A percentile compares a stretch with the other conserved stretches of the same genome.
phyloP scores from a whole-genome alignment of 768 basidiomycete genomes.

The Leucocoprinus birnbaumii region DNA sequence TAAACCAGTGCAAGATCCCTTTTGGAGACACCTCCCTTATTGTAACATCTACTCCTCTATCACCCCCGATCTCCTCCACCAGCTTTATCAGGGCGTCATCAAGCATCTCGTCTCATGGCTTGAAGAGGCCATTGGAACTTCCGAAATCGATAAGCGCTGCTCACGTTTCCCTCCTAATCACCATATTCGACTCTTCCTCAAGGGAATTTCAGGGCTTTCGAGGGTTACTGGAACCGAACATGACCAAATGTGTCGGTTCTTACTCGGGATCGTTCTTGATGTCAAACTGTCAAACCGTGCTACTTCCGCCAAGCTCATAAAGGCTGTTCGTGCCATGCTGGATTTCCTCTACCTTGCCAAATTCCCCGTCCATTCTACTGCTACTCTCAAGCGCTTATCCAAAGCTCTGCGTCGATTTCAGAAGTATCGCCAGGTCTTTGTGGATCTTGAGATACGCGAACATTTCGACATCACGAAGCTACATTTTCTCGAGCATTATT shows the following conservation, averaged over 20 bases:
- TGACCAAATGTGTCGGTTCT: conserved; percentile 25
- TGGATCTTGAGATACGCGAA: too few species aligned
- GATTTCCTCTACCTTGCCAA: conserved; percentile 39
- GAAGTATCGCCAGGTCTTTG: too few species aligned
- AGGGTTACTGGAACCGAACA: conserved; percentile 32
- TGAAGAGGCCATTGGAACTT: conserved; percentile 16
- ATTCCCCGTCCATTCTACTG: conserved; percentile 23
- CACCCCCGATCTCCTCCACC: conserved; percentile 43
- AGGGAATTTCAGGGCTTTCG: conserved; percentile 31
- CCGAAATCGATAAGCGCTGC: conserved; percentile 33
- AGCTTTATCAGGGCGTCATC: conserved; percentile 21
- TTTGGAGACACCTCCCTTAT: neutral
- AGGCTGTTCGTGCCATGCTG: conserved; percentile 26
- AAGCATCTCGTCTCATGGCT: conserved; percentile 41
- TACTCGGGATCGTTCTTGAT: conserved; percentile 28
- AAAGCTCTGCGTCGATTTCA: too few species aligned
- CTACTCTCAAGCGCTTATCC: too few species aligned
- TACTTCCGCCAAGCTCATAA: conserved; percentile 14
- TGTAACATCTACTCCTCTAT: conserved; percentile 37
- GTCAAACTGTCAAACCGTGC: conserved; percentile 15
- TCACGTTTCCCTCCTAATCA: conserved; percentile 31
- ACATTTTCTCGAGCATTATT: too few species aligned
- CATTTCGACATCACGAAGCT: too few species aligned
- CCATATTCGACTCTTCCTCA: conserved; percentile 27
- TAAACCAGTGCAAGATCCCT: neutral